Percentiles rank a stretch among this genome's conserved stretches.
Evolutionary conservation across 2,329 filamentous ascomycete genomes (phyloP).

Genomic region (Rhynchosporium graminicola): DNA sequence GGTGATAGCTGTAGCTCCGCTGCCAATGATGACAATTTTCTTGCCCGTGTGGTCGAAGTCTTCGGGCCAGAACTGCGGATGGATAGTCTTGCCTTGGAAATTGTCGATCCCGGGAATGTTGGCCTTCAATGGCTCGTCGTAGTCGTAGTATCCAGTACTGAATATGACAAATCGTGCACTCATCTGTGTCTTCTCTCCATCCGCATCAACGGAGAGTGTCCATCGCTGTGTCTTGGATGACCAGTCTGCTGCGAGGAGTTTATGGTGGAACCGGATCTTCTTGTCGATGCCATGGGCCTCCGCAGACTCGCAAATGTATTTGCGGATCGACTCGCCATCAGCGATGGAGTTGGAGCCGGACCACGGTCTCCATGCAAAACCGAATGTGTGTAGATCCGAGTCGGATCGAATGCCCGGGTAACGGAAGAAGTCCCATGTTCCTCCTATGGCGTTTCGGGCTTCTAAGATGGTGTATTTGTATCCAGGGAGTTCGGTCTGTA

Average conservation of each 20-base stretch:
- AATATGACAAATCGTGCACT: slow-evolving; percentile 54
- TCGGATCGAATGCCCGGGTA: slow-evolving; percentile 72
- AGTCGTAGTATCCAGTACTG: slow-evolving; percentile 67
- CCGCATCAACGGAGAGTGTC: slow-evolving; percentile 48
- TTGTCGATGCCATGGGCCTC: slow-evolving; percentile 53
- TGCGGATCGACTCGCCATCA: slow-evolving; percentile 51
- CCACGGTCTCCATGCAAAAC: slow-evolving; percentile 73
- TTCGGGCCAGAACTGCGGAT: slow-evolving; percentile 75
- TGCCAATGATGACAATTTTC: slow-evolving; percentile 46
- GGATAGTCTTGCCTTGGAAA: slow-evolving; percentile 61
- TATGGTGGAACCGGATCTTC: slow-evolving; percentile 55
- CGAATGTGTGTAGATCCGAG: slow-evolving; percentile 62
- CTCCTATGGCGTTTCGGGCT: slow-evolving; percentile 64
- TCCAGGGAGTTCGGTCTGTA: slow-evolving; percentile 58
- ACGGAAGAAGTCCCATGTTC: slow-evolving; percentile 77
- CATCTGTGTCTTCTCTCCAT: slow-evolving; percentile 39
- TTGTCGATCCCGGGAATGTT: slow-evolving; percentile 59
- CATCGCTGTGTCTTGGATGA: slow-evolving; percentile 54
- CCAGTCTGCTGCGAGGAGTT: slow-evolving; percentile 55
- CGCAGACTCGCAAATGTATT: slow-evolving; percentile 56
- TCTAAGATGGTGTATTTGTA: slow-evolving; percentile 68
- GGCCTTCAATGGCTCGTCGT: slow-evolving; percentile 53
- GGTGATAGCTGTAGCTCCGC: slow-evolving; percentile 76
- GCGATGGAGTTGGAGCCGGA: slow-evolving; percentile 52
- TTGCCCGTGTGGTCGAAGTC: slow-evolving; percentile 65